These are phyloP conservation scores for Tetrapisispora fleetii DNA, from an alignment of 805 yeast species.

Conservation along the genomic window DNA sequence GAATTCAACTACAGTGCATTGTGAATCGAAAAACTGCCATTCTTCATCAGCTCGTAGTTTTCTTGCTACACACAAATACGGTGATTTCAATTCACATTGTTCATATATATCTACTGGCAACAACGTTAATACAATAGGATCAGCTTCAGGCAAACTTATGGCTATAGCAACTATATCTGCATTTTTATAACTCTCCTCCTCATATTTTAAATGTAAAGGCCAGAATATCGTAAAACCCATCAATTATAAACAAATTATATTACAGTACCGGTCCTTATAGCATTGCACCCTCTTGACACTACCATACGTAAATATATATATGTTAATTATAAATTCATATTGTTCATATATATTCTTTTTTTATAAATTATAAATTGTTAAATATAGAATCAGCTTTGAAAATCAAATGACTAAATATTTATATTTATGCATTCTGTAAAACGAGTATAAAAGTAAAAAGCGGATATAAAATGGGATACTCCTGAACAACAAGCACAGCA, in stretches of 20 bases:
- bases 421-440: not conserved
- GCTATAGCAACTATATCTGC: conserved; percentile 9
- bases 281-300: too few species aligned
- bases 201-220: conserved; percentile 13
- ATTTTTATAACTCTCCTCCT: not conserved
- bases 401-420: not conserved
- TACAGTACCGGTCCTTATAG: too few species aligned
- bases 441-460: not conserved
- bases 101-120: not conserved
- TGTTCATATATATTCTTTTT: too few species aligned
- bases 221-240: conserved; percentile 15
- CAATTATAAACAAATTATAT: conserved; percentile 4
- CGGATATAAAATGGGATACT: too few species aligned
- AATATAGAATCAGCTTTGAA: not conserved
- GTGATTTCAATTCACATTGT: conserved; percentile 4
- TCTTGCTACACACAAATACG: conserved; percentile 11
- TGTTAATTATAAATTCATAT: too few species aligned
- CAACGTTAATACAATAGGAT: conserved; percentile 17
- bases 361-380: not conserved
- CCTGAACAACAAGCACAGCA: too few species aligned
- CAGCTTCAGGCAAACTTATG: conserved; percentile 12
- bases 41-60: not conserved
- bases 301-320: too few species aligned
- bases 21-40: conserved; percentile 7
- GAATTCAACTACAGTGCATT: conserved; percentile 39